A percentile compares a stretch with the other conserved stretches of the same genome.
phyloP scores from a whole-genome alignment of 2,329 filamentous ascomycete genomes.

The Pestalotiopsis sp. region DNA sequence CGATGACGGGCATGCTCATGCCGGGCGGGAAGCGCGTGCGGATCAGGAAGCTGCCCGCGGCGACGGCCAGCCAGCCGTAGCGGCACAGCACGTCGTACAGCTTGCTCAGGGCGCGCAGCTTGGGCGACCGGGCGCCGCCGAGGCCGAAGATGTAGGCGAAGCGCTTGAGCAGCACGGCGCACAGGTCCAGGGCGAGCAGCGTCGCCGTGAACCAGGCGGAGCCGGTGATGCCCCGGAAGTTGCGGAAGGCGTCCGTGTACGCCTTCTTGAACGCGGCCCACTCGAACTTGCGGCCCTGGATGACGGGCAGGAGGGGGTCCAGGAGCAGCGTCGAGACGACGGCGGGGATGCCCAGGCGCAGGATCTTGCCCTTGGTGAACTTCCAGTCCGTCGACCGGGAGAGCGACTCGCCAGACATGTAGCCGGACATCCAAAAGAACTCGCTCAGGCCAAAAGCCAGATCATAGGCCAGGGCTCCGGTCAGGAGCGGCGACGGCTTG shows the following conservation, averaged over 20 bases:
- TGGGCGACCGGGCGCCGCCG: not conserved
- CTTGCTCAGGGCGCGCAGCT: constrained; percentile 5
- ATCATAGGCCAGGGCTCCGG: not conserved
- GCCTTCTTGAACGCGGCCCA: not conserved
- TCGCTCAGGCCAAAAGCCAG: constrained; percentile 5
- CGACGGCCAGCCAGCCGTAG: constrained; percentile 11
- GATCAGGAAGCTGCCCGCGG: constrained; percentile 9
- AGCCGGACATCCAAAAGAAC: constrained; percentile 11
- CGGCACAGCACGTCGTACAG: constrained; percentile 8
- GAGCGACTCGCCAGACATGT: constrained; percentile 3
- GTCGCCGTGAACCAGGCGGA: constrained; percentile 10
- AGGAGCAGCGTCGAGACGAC: constrained; percentile 2
- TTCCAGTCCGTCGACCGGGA: not conserved
- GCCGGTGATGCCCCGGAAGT: constrained; percentile 7
- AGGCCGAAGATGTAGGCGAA: not conserved
- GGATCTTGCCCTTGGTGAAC: constrained; percentile 6
- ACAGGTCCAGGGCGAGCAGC: constrained; percentile 10
- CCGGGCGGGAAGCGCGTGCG: constrained; percentile 7
- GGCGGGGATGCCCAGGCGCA: constrained; percentile 1
- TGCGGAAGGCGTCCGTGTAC: constrained; percentile 4
- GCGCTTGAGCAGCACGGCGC: constrained; percentile 8
- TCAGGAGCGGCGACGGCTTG: constrained; percentile 7
- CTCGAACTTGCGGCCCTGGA: not conserved
- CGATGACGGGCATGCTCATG: not conserved
- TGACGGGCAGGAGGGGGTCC: not conserved